phyloP scores from a whole-genome alignment of 805 yeast species.

The Ogataea siamensis region DNA sequence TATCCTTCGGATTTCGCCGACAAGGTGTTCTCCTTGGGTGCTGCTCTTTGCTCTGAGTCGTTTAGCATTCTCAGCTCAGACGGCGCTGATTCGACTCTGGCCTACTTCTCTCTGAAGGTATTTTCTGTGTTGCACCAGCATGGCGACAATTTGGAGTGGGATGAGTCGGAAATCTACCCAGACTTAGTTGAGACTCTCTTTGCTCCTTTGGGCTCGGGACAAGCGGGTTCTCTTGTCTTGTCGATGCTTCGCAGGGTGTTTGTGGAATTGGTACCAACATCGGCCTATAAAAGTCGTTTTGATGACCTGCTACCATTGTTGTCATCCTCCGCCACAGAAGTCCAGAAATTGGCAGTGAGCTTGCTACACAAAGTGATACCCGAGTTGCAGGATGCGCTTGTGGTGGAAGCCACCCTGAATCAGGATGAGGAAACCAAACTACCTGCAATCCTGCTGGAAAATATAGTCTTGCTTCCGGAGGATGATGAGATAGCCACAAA shows the following conservation, averaged over 20 bases:
- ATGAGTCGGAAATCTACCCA: slow-evolving; percentile 40
- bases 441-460: slow-evolving; percentile 41
- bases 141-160: slow-evolving; percentile 34
- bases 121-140: slow-evolving; percentile 33
- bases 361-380: slow-evolving; percentile 42
- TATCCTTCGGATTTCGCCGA: slow-evolving; percentile 30
- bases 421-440: slow-evolving; percentile 39
- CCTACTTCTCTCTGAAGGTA: slow-evolving; percentile 46
- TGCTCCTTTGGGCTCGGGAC: slow-evolving; percentile 23
- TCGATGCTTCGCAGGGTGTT: slow-evolving; percentile 31
- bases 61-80: slow-evolving; percentile 37
- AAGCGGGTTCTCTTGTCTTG: slow-evolving; percentile 36
- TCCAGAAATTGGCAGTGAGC: slow-evolving; percentile 44
- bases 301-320: slow-evolving; percentile 38
- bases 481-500: slow-evolving; percentile 38
- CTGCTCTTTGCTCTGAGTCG: slow-evolving; percentile 42
- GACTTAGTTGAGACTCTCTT: slow-evolving; percentile 44
- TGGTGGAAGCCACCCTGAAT: slow-evolving; percentile 58
- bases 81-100: slow-evolving; percentile 37
- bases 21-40: slow-evolving; percentile 38
- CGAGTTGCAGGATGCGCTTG: slow-evolving; percentile 53
- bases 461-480: slow-evolving; percentile 36
- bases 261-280: slow-evolving; percentile 28
- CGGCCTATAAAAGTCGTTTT: slow-evolving; percentile 34
- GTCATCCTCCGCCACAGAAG: slow-evolving; percentile 27